Evolutionary conservation across 345 rosid genomes (phyloP), one percentile per base, ranked within the genome.

Genomic region (Eucalyptus shirleyi): DNA sequence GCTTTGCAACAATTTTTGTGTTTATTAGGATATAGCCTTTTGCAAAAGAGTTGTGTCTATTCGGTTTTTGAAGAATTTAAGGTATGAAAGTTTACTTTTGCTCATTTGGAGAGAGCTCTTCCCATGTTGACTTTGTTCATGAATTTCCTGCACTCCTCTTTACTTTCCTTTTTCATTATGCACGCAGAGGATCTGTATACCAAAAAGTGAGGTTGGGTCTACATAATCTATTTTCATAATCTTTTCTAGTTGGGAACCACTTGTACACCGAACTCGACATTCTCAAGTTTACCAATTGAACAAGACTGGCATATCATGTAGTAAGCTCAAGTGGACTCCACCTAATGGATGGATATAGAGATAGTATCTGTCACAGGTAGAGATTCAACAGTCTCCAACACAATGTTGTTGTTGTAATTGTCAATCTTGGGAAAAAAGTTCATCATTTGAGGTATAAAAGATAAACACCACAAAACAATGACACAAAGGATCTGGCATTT

Each of bases 131-230:
- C 4, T 72, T 37, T 72, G 44, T 37, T 72, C 45, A 72, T 37
- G 45, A 37, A 72, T 72, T 72, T 77, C 83, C 9, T 19, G 47
- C 8, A 19, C 44, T 51, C 56, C 56, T 51, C 56, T 18, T 51
- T 18, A 17, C 56, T 51, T 51, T 7, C 23, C 9, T 51, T 51
- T 51, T 51, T 51, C 23, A 51, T 0, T 18, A 1, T 51, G 55
- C 23, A 17, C 9, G 55, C 19, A 16, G 51, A 50, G 51, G 55
- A 50, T 51, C 23, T 51, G 2, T 51, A 51, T 51, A 51, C 55
- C 0, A 0, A 0, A 51, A 51, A 51, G 55, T 51, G 1, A 17
- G 55, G 8, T 6, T 6, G 55, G 55, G 2, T 51, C 55, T 51
- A 17, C 55, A 0, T 51, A 51, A 51, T 51, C 21, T 6, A 51